Evolutionary conservation across 2,329 filamentous ascomycete species (phyloP).

Genomic region (Ophiostoma ulmi): DNA sequence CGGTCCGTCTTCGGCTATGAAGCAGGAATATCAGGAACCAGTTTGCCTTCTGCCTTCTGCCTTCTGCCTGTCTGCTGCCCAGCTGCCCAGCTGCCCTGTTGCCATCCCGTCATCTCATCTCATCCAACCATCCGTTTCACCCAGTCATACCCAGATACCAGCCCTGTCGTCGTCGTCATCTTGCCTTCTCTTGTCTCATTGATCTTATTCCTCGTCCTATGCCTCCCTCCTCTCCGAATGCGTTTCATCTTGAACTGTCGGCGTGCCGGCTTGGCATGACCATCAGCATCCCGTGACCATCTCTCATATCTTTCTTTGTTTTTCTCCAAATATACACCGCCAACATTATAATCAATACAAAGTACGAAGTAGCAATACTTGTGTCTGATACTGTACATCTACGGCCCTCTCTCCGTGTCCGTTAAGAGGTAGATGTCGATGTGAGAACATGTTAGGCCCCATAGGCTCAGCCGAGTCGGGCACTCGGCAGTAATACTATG

Average conservation of each 20-base stretch:
- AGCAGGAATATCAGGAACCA: neutral
- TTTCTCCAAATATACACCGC: neutral
- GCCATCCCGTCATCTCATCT: constrained; percentile 3
- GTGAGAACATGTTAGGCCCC: neutral
- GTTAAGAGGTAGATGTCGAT: neutral
- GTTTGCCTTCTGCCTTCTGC: neutral
- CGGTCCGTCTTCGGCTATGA: neutral
- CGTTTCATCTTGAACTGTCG: neutral
- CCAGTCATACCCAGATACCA: neutral
- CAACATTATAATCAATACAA: too few relatives aligned
- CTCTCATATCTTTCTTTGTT: neutral
- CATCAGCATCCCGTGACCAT: neutral
- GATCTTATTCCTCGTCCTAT: neutral
- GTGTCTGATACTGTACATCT: too few relatives aligned
- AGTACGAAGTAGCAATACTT: neutral
- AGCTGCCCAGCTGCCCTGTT: neutral
- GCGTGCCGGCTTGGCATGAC: neutral
- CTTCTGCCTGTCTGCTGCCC: neutral
- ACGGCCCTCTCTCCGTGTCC: neutral
- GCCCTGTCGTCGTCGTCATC: neutral
- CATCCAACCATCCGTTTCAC: constrained; percentile 1
- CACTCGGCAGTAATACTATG: neutral
- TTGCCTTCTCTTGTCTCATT: neutral
- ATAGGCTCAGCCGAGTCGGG: neutral
- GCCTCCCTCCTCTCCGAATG: neutral